Evolutionary conservation across 331 rosid species (phyloP).

Genomic region (Pyracantha coccinea): DNA sequence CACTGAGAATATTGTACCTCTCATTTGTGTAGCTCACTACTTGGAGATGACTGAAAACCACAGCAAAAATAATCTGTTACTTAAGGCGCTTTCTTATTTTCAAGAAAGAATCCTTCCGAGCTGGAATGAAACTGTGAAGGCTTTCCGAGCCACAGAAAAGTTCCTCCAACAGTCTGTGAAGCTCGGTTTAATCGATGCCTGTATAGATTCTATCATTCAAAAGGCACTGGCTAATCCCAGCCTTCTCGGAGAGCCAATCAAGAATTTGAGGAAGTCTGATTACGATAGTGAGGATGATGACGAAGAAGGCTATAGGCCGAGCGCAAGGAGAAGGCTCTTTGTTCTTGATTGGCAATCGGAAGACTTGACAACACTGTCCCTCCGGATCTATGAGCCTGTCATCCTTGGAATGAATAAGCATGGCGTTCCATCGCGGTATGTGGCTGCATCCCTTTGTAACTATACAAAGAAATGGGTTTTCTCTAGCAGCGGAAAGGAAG

Average conservation of each 20-base stretch:
- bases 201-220: slow-evolving; percentile 27
- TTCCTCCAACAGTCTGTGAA: slow-evolving; percentile 25
- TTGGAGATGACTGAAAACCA: slow-evolving; percentile 44
- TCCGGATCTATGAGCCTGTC: slow-evolving; percentile 32
- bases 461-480: slow-evolving; percentile 40
- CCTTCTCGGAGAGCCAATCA: slow-evolving; percentile 38
- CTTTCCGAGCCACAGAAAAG: slow-evolving; percentile 26
- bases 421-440: slow-evolving; percentile 20
- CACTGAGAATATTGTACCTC: slow-evolving; percentile 35
- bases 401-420: slow-evolving; percentile 24
- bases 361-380: slow-evolving; percentile 35
- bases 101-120: slow-evolving; percentile 34
- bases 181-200: slow-evolving; percentile 37
- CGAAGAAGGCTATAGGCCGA: slow-evolving; percentile 7
- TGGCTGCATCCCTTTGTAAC: slow-evolving; percentile 31
- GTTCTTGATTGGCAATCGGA: slow-evolving; percentile 24
- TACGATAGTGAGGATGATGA: slow-evolving; percentile 12
- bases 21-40: slow-evolving; percentile 30
- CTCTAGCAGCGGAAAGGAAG: slow-evolving; percentile 7
- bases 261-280: not conserved
- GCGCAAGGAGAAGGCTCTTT: slow-evolving; percentile 41
- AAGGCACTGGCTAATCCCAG: slow-evolving; percentile 26
- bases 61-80: slow-evolving; percentile 36
- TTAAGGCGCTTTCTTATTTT: slow-evolving; percentile 20
- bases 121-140: slow-evolving; percentile 48